Evolutionary conservation across 1,284 basidiomycete species (phyloP), one percentile per base, ranked within the genome.

Genomic region (Inonotus obliquus): DNA sequence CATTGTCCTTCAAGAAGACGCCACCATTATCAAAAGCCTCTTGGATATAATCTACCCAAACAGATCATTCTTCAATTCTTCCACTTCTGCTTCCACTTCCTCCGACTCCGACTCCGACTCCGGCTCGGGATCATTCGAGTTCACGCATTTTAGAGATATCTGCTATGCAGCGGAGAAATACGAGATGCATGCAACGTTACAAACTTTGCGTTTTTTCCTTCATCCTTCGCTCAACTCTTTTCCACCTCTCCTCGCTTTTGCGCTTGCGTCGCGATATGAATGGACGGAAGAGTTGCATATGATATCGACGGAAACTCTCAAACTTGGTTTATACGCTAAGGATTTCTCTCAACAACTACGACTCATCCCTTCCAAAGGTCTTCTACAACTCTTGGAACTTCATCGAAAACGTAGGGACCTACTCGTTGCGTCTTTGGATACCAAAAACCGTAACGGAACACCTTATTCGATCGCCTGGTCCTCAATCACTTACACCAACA

Each of bases 1-100:
- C 41, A 27, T 23, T 52, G 14, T 23, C 25, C 41, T 58, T 6
- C 32, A 57, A 9, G 63, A 64, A 38, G 23, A 47, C 1, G 49
- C 13, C 13, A 23, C 53, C 13, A 38, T 54, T 2, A 13, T 64
- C n/a, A 37, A 29, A 17, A 38, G 41, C 2, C 23, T 64, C 1
- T 41, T 64, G 38, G 54, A 61, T 37, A 14, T 61, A 17, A 27
- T 61, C 21, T 64, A 64, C 54, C 63, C 63, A 5, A 19, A 51
- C 51, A 29, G 21, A 17, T 25, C 29, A 13, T 49, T 19, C 47
- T 37, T 59, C n/a, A 21, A 17, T 9, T 1, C 27, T 32, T 17
- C 17, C 11, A 13, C 9, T 3, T 41, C 41, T 9, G 23, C 62
- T n/a, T 41, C 39, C 35, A 17, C 32, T 7, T n/a, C n/a, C n/a